A percentile compares a stretch with the other conserved stretches of the same genome.
Evolutionary conservation across 306 rosid genomes (phyloP).

Genomic region (Vicia sativa): DNA sequence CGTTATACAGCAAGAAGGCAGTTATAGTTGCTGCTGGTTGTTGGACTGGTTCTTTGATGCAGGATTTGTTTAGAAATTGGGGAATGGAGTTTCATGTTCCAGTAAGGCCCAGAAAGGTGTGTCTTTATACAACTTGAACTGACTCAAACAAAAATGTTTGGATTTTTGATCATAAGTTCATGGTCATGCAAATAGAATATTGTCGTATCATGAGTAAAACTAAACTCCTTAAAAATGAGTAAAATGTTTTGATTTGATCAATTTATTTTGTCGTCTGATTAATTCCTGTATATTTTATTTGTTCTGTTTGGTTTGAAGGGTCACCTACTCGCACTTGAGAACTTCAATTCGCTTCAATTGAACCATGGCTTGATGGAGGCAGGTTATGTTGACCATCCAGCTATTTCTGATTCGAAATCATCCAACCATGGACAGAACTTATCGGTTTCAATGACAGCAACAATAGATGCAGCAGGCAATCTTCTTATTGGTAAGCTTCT

Average conservation of each 20-base stretch:
- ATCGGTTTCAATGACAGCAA: conserved; percentile 94
- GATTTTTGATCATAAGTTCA: not conserved
- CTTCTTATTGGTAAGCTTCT: conserved; percentile 67
- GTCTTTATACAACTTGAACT: conserved; percentile 34
- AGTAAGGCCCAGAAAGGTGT: conserved; percentile 84
- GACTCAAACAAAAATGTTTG: conserved; percentile 5
- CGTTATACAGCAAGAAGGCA: conserved; percentile 69
- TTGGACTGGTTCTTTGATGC: conserved; percentile 92
- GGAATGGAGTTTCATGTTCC: conserved; percentile 70
- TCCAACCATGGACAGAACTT: conserved; percentile 50
- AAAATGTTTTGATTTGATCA: conserved; percentile 8
- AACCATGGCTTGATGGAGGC: conserved; percentile 94
- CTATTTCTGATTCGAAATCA: conserved; percentile 42
- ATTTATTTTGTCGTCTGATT: conserved; percentile 18
- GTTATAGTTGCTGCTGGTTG: conserved; percentile 86
- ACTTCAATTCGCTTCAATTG: conserved; percentile 58
- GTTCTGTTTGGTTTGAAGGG: conserved; percentile 63
- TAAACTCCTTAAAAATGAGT: conserved; percentile 8
- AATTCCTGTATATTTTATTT: not conserved
- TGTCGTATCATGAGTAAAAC: conserved; percentile 13
- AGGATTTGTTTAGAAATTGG: conserved; percentile 62
- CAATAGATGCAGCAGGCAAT: conserved; percentile 64
- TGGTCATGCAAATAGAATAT: not conserved
- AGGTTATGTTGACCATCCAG: conserved; percentile 70
- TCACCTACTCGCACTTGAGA: conserved; percentile 76